Evolutionary conservation across 1,284 basidiomycete species (phyloP), one percentile per base, ranked within the genome.

Genomic region (Coniophora puteana): DNA sequence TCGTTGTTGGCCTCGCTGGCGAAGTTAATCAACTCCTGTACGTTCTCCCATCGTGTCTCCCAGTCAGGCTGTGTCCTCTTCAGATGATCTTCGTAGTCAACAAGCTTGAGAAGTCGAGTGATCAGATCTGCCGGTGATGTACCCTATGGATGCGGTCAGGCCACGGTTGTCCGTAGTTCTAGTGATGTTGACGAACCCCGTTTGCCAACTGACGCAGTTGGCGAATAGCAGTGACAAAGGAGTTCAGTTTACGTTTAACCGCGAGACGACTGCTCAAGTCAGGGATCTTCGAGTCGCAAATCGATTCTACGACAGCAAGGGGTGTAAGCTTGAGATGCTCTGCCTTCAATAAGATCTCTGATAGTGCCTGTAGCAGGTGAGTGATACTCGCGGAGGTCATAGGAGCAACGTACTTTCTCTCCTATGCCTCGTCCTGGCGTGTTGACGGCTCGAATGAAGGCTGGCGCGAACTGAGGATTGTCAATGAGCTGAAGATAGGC

Each of bases 401-500:
- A 7, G 18, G 10, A 21, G 20, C 16, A 24, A 41, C 17, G 35
- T 27, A 83, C 87, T 73, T 93, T 93, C 38, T 89, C 84, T n/a
- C 92, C 93, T 24, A 94, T 79, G 0, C 79, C 76, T 32, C 91
- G 70, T 29, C 74, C 69, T 0, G 93, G 92, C 1, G 80, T 71
- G 53, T 93, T 93, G 42, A 92, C 71, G 1, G 84, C 78, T 14
- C 92, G 78, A n/a, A 70, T 58, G 49, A 94, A 88, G 0, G 90
- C 91, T 5, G 82, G 89, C 5, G 70, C 70, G 53, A 86, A 94
- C 11, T 72, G 66, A 0, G 89, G 82, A 57, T 95, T 95, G 51
- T 93, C 90, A 2, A 86, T 72, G 2, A 95, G 69, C 55, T 92
- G 90, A 1, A 93, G 66, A 61, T 95, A 95, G 1, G 88, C 85